These are phyloP conservation scores for Typha latifolia DNA, from an alignment of 176 grass and related monocot genomes.

Conservation along the genomic window DNA sequence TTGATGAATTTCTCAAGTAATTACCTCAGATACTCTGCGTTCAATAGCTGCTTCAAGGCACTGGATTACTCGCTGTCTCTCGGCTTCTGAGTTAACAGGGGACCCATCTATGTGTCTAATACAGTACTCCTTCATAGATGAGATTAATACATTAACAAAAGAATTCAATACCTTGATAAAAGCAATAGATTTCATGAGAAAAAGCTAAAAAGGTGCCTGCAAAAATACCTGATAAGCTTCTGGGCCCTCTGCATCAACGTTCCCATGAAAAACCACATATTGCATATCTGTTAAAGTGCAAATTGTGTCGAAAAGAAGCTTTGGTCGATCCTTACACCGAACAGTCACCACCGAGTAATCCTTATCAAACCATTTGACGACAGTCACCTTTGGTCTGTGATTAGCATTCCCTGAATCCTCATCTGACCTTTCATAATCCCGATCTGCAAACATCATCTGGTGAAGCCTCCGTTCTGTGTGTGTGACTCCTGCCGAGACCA, in stretches of 20 bases:
- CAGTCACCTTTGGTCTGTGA: slow-evolving; percentile 38
- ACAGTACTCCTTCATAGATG: slow-evolving; percentile 62
- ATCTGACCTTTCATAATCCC: slow-evolving; percentile 59
- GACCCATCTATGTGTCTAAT: slow-evolving; percentile 76
- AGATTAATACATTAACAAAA: slow-evolving; percentile 25
- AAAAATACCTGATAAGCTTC: slow-evolving; percentile 74
- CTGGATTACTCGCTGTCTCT: slow-evolving; percentile 71
- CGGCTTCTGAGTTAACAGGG: slow-evolving; percentile 75
- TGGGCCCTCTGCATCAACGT: slow-evolving; percentile 53
- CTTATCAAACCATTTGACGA: slow-evolving; percentile 77
- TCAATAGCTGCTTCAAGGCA: slow-evolving; percentile 92
- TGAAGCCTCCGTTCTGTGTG: slow-evolving; percentile 77
- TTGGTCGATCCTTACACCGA: slow-evolving; percentile 67
- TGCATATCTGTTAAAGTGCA: slow-evolving; percentile 96
- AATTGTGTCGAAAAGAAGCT: slow-evolving; percentile 85
- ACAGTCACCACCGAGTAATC: slow-evolving; percentile 92
- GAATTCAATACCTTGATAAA: slow-evolving; percentile 1
- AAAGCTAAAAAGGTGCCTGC: background rate
- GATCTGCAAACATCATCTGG: slow-evolving; percentile 83
- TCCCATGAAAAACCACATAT: slow-evolving; percentile 97
- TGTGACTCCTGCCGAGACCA: slow-evolving; percentile 33
- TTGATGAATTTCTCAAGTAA: background rate
- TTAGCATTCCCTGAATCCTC: slow-evolving; percentile 23
- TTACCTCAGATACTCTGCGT: slow-evolving; percentile 85
- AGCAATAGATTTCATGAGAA: background rate